Percentiles rank a stretch among this genome's conserved stretches.
phyloP scores from a whole-genome alignment of 345 rosid species.

The Iberis pinnata region DNA sequence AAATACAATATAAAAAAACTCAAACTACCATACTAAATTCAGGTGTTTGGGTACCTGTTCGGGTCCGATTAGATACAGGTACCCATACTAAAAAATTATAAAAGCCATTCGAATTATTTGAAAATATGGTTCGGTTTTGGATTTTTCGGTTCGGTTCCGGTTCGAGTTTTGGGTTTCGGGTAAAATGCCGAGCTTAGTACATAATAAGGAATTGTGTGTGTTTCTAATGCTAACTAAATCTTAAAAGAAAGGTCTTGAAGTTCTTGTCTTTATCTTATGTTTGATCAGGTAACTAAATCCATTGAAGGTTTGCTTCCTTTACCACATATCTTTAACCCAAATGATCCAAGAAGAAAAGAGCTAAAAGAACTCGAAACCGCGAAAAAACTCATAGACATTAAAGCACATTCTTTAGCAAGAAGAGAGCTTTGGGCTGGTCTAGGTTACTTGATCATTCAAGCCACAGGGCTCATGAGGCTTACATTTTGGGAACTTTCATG shows the following conservation, averaged over 20 bases:
- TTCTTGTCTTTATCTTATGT: constrained; percentile 11
- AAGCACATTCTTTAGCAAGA: constrained; percentile 49
- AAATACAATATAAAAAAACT: no score
- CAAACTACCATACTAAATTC: no score
- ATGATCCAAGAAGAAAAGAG: constrained; percentile 61
- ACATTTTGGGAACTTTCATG: constrained; percentile 98
- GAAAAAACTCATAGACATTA: constrained; percentile 44
- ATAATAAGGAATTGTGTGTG: constrained; percentile 16
- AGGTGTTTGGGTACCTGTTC: background rate
- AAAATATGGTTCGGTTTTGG: no score
- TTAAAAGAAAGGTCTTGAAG: background rate
- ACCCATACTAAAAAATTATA: no score
- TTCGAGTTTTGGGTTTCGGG: no score
- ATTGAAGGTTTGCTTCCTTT: constrained; percentile 64
- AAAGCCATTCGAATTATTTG: no score
- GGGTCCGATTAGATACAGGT: no score
- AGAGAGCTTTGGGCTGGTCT: constrained; percentile 76
- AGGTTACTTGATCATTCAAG: constrained; percentile 59
- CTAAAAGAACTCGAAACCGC: constrained; percentile 50
- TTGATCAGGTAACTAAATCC: constrained; percentile 62
- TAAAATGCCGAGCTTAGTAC: no score
- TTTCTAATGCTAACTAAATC: background rate
- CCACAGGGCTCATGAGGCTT: constrained; percentile 84
- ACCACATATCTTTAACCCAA: constrained; percentile 30
- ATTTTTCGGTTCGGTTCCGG: no score